These are phyloP conservation scores for Apophysomyces elegans DNA, from an alignment of 371 early-diverging fungal species.

Conservation along the genomic window DNA sequence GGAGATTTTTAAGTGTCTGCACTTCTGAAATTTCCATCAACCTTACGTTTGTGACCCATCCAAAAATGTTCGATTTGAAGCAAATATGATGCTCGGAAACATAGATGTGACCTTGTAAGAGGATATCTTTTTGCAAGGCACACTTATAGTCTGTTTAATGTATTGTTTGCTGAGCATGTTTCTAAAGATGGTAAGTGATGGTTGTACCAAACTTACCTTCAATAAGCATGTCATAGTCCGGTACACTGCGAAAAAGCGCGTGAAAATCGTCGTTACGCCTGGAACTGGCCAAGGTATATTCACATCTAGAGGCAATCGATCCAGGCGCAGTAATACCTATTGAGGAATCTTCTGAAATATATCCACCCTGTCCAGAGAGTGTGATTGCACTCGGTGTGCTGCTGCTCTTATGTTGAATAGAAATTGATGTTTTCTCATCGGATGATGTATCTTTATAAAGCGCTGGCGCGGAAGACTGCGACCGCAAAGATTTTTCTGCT, in stretches of 20 bases:
- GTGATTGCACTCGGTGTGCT: not conserved
- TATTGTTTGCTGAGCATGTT: not conserved
- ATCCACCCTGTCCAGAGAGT: not conserved
- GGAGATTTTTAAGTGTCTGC: not conserved
- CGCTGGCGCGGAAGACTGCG: not conserved
- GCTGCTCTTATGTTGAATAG: not conserved
- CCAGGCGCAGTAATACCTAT: not conserved
- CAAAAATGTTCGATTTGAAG: slow-evolving; percentile 95
- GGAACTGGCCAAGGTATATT: slow-evolving; percentile 27
- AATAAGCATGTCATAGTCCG: slow-evolving; percentile 55
- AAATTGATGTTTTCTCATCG: not conserved
- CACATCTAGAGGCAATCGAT: slow-evolving; percentile 2
- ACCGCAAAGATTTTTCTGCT: not conserved
- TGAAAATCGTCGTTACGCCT: slow-evolving; percentile 55
- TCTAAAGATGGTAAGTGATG: not conserved
- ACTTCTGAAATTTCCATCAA: not conserved
- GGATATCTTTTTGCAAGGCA: slow-evolving; percentile 92
- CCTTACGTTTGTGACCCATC: slow-evolving; percentile 88
- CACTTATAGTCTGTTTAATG: slow-evolving; percentile 79
- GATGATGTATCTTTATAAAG: not conserved
- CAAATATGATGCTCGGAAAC: slow-evolving; percentile 87
- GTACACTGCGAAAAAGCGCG: slow-evolving; percentile 54
- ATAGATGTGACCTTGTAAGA: slow-evolving; percentile 90
- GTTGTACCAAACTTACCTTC: slow-evolving; percentile 40
- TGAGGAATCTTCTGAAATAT: not conserved